phyloP scores from a whole-genome alignment of 2,329 filamentous ascomycete genomes.

The Arthrobotrys megalospora region DNA sequence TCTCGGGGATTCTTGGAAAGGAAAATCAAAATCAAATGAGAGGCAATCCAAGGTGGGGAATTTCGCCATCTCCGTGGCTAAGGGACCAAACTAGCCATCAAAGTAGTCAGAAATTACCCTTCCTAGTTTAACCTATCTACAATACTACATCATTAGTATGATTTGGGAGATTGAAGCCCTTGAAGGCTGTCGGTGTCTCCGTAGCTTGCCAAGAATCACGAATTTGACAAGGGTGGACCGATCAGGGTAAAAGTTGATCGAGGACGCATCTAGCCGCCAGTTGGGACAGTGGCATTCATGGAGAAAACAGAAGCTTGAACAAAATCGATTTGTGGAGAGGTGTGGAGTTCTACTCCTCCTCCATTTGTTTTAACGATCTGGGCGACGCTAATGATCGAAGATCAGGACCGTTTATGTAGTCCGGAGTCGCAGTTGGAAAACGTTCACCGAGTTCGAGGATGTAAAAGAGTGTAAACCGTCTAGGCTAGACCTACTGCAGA shows the following conservation, averaged over 20 bases:
- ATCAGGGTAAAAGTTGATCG: conserved; percentile 35
- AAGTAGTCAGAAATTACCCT: conserved; percentile 44
- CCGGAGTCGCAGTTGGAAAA: conserved; percentile 45
- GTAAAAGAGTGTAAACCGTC: conserved; percentile 5
- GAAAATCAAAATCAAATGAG: conserved; percentile 8
- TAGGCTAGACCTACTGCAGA: conserved; percentile 22
- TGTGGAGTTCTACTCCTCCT: conserved; percentile 41
- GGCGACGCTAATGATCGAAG: conserved; percentile 32
- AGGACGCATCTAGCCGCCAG: conserved; percentile 60
- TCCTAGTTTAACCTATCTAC: conserved; percentile 14
- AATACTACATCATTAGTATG: conserved; percentile 2
- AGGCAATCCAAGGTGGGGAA: conserved; percentile 35
- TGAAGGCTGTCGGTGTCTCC: conserved; percentile 40
- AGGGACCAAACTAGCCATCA: neutral
- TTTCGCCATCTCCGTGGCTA: conserved; percentile 53
- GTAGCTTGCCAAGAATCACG: conserved; percentile 43
- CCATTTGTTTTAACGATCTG: conserved; percentile 21
- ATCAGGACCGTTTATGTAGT: conserved; percentile 20
- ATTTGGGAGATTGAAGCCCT: conserved; percentile 10
- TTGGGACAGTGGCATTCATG: conserved; percentile 34
- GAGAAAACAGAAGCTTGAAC: conserved; percentile 27
- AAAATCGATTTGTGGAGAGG: conserved; percentile 20
- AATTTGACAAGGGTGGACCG: conserved; percentile 32
- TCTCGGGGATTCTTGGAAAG: conserved; percentile 23
- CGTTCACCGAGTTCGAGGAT: conserved; percentile 15